Evolutionary conservation across 805 yeast species (phyloP).

Genomic region (Metschnikowia shivogae): DNA sequence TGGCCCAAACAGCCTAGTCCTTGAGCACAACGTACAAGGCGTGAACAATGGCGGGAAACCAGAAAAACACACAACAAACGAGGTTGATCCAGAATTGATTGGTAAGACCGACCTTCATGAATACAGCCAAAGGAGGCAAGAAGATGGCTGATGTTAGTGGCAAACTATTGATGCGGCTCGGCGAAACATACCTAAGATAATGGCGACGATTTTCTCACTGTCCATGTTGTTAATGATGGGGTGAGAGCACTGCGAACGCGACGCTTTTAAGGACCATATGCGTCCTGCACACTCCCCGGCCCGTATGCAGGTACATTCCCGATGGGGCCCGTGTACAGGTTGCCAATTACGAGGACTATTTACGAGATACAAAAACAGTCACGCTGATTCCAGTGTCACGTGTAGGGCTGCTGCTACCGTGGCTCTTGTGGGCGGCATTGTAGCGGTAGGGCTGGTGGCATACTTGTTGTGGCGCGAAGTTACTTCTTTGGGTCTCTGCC

Average conservation of each 20-base stretch:
- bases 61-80: conserved; percentile 54
- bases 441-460: too few species aligned
- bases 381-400: neutral
- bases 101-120: conserved; percentile 63
- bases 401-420: neutral
- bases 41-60: conserved; percentile 80
- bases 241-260: neutral
- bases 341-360: too few species aligned
- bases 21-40: conserved; percentile 60
- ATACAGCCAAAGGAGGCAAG: conserved; percentile 76
- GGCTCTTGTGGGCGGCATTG: too few species aligned
- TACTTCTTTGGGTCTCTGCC: too few species aligned
- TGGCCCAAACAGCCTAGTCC: conserved; percentile 4
- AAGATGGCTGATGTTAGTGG: conserved; percentile 45
- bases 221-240: conserved; percentile 22
- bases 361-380: conserved; percentile 1
- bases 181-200: conserved; percentile 29
- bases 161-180: conserved; percentile 3
- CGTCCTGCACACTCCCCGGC: neutral
- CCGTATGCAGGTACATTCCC: neutral
- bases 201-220: conserved; percentile 39
- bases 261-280: neutral
- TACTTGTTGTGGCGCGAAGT: too few species aligned
- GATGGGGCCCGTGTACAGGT: too few species aligned
- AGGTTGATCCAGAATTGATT: conserved; percentile 62